phyloP scores from a whole-genome alignment of 345 rosid species.

The Eucalyptus curtisii region DNA sequence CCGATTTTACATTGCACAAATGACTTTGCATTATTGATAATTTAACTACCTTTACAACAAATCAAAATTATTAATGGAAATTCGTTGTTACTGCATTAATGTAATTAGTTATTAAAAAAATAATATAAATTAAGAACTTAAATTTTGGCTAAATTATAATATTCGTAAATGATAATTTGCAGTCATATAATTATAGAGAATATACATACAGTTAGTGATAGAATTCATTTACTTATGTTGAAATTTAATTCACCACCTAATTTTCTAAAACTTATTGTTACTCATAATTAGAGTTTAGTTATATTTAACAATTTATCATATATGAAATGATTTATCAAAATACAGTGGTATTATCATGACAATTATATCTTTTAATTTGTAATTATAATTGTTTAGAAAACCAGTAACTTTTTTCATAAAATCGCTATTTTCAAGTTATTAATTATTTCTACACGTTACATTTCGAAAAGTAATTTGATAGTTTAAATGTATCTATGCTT shows the following conservation, averaged over 20 bases:
- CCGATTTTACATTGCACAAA: not conserved
- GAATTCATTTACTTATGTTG: not conserved
- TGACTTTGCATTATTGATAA: not conserved
- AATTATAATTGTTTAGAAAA: not conserved
- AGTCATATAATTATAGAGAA: not conserved
- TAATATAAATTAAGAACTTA: no score
- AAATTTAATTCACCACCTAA: not conserved
- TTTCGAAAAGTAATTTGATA: not conserved
- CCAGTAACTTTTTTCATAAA: not conserved
- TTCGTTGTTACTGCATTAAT: not conserved
- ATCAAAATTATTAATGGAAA: not conserved
- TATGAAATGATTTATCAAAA: not conserved
- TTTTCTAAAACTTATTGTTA: not conserved
- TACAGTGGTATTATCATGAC: accelerated
- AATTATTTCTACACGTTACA: not conserved
- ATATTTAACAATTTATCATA: not conserved
- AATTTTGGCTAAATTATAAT: not conserved
- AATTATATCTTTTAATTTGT: not conserved
- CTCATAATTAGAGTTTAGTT: not conserved
- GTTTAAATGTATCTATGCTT: not conserved
- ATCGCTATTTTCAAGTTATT: not conserved
- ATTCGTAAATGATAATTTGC: not conserved
- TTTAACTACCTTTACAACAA: not conserved
- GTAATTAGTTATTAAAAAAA: not conserved
- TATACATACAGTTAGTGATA: not conserved